phyloP scores from a whole-genome alignment of 1,284 basidiomycete genomes.

The Ganoderma lingzhi region DNA sequence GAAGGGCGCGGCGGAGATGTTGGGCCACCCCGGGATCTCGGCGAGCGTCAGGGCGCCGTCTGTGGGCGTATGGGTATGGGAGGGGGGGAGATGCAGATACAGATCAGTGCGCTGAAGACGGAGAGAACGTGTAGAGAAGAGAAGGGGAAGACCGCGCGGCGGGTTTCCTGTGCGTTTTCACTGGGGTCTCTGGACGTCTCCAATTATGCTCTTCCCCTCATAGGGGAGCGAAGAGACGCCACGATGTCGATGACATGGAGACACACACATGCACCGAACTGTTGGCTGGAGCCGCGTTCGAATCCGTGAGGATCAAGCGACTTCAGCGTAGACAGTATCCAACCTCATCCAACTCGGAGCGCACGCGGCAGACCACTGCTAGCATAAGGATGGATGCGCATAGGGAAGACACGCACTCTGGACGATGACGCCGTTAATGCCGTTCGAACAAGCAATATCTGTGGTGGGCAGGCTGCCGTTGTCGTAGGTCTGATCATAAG shows the following conservation, averaged over 20 bases:
- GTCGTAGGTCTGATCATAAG: constrained; percentile 55
- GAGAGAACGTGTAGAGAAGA: neutral
- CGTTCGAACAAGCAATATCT: constrained; percentile 58
- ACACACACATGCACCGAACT: neutral
- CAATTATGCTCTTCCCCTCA: neutral
- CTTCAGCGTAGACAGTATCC: constrained; percentile 23
- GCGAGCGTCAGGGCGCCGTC: constrained; percentile 53
- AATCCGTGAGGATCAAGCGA: constrained; percentile 36
- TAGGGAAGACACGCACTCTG: constrained; percentile 42
- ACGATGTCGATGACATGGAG: neutral
- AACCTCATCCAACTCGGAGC: neutral
- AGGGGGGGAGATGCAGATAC: neutral
- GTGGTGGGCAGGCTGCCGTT: constrained; percentile 40
- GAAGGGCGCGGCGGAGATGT: constrained; percentile 54
- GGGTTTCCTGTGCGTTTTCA: too few relatives aligned
- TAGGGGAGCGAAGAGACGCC: neutral
- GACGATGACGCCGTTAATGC: constrained; percentile 49
- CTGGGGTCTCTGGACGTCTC: too few relatives aligned
- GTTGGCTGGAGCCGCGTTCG: neutral
- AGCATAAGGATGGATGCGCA: constrained; percentile 40
- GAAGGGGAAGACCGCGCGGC: too few relatives aligned
- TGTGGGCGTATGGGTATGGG: neutral
- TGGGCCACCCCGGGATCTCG: constrained; percentile 56
- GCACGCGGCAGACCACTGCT: neutral
- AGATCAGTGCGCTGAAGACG: neutral